A percentile compares a stretch with the other conserved stretches of the same genome.
Conservation (phyloP, 306 rosid genomes). For the Lotus japonicus region DNA sequence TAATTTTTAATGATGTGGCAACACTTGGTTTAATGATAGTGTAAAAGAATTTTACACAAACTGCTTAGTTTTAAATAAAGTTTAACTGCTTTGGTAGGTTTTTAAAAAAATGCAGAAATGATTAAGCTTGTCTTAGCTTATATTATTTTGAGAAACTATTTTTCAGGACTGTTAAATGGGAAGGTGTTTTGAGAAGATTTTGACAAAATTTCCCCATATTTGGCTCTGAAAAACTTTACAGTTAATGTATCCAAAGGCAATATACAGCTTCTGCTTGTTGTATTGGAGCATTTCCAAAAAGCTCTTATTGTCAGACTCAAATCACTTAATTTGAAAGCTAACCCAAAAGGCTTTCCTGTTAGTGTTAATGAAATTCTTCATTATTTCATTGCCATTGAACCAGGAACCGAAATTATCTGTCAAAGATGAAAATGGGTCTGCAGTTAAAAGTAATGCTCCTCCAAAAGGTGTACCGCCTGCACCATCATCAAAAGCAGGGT, state of each 20-base stretch:
- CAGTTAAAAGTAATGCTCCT: constrained; percentile 40
- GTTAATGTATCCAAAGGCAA: not conserved
- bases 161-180: not conserved
- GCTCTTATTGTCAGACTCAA: not conserved
- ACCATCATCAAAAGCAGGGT: constrained; percentile 31
- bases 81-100: not conserved
- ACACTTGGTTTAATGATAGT: not conserved
- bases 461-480: constrained; percentile 38
- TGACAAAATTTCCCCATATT: not conserved
- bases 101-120: not conserved
- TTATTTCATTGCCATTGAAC: constrained; percentile 5
- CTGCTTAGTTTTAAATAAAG: not conserved
- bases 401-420: constrained; percentile 56
- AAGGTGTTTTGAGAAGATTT: not conserved
- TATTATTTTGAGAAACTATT: not conserved
- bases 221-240: not conserved
- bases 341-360: not conserved
- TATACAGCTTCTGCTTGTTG: not conserved
- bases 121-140: not conserved
- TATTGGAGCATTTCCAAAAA: not conserved
- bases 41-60: not conserved
- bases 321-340: not conserved
- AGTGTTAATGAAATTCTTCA: not conserved
- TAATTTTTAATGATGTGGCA: not conserved
- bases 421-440: constrained; percentile 44